Conservation (phyloP, 306 rosid genomes). For the Castanea sativa region DNA sequence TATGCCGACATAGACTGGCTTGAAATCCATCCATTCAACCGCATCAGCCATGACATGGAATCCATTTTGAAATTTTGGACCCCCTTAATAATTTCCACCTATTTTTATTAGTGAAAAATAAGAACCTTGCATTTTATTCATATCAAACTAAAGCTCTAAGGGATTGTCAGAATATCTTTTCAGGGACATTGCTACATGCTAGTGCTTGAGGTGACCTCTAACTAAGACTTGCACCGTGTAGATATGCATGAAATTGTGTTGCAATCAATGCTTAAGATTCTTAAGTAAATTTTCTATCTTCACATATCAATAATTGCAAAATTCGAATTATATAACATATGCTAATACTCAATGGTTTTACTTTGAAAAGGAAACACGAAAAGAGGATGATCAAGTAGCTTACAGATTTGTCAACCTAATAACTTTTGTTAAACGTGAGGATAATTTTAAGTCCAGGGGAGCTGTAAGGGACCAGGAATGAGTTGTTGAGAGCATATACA, state of each 20-base stretch:
- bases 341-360: not conserved
- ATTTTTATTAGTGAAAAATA: too few species aligned
- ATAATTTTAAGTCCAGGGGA: not conserved
- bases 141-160: not conserved
- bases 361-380: not conserved
- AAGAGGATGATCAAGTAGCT: too few species aligned
- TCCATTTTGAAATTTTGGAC: constrained; percentile 32
- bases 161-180: not conserved
- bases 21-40: constrained; percentile 18
- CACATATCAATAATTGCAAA: not conserved
- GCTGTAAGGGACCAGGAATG: not conserved
- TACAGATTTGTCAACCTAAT: too few species aligned
- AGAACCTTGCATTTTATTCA: not conserved
- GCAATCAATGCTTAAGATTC: not conserved
- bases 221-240: not conserved
- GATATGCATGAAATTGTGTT: not conserved
- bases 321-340: not conserved
- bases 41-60: constrained; percentile 52
- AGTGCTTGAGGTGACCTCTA: not conserved
- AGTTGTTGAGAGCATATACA: not conserved
- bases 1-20: constrained; percentile 35
- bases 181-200: not conserved
- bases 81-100: constrained; percentile 1
- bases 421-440: too few species aligned
- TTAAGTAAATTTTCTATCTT: not conserved